phyloP scores from a whole-genome alignment of 2,329 filamentous ascomycete species.

The Cercospora brassicicola region DNA sequence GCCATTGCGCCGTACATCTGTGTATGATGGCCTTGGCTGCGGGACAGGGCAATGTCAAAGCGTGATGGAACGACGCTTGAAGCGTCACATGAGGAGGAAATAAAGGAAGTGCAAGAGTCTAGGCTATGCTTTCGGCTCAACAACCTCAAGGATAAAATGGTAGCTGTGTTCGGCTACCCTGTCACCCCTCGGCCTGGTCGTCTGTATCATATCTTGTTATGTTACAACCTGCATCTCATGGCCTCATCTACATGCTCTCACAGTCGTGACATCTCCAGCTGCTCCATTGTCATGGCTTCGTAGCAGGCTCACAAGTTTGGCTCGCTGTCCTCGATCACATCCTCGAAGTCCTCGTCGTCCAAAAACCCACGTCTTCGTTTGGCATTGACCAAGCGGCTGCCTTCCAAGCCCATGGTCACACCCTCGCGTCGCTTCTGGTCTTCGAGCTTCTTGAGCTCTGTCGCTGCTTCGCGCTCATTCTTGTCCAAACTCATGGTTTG shows the following conservation, averaged over 20 bases:
- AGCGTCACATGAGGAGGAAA: neutral
- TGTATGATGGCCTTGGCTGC: neutral
- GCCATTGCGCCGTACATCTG: neutral
- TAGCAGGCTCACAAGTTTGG: slow-evolving; percentile 17
- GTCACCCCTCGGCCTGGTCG: neutral
- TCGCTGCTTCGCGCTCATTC: slow-evolving; percentile 44
- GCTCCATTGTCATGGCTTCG: neutral
- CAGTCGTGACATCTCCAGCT: neutral
- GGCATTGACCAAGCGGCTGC: slow-evolving; percentile 55
- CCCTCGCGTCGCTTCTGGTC: slow-evolving; percentile 55
- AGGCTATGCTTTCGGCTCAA: neutral
- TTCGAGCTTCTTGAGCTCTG: slow-evolving; percentile 52
- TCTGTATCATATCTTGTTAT: neutral
- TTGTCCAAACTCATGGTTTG: slow-evolving; percentile 30
- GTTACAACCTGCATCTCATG: neutral
- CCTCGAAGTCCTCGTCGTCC: slow-evolving; percentile 54
- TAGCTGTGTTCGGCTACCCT: neutral
- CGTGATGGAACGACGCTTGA: neutral
- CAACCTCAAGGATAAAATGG: neutral
- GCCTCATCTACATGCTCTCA: neutral
- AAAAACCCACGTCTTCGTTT: slow-evolving; percentile 52
- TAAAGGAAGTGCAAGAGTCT: neutral
- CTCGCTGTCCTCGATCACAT: slow-evolving; percentile 36
- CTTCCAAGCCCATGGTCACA: slow-evolving; percentile 55
- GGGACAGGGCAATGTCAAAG: neutral